phyloP scores from a whole-genome alignment of 257 asterid species.

The Eustoma russellianum region DNA sequence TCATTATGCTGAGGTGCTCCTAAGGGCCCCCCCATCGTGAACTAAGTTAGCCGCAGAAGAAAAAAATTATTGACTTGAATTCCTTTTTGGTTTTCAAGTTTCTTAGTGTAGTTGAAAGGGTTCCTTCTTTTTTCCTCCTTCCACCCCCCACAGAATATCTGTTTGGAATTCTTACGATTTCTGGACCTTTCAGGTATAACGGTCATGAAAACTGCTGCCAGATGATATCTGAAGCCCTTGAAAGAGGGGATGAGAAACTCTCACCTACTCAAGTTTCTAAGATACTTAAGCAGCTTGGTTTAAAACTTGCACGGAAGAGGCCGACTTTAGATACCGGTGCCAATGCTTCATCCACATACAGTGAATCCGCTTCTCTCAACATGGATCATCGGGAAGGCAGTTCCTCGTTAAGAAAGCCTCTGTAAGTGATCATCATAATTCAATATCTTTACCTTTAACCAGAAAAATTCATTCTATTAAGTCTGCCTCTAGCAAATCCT shows the following conservation, averaged over 20 bases:
- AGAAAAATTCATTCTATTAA: too few species aligned
- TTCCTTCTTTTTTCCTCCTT: slow-evolving; percentile 8
- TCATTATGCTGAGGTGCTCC: too few species aligned
- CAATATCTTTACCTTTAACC: slow-evolving; percentile 1
- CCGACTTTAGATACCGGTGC: slow-evolving; percentile 25
- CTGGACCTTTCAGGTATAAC: slow-evolving; percentile 39
- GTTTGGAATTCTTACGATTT: slow-evolving; percentile 6
- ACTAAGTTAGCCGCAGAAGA: too few species aligned
- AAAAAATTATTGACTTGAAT: too few species aligned
- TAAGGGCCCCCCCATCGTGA: too few species aligned
- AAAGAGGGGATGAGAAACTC: slow-evolving; percentile 36
- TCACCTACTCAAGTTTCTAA: slow-evolving; percentile 42
- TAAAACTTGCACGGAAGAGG: slow-evolving; percentile 40
- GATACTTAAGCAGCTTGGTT: slow-evolving; percentile 47
- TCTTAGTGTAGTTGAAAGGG: slow-evolving; percentile 2
- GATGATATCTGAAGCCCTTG: slow-evolving; percentile 59
- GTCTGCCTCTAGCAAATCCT: too few species aligned
- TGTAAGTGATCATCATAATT: slow-evolving; percentile 41
- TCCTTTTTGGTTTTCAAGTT: too few species aligned
- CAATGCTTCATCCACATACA: slow-evolving; percentile 17
- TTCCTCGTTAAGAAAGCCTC: slow-evolving; percentile 37
- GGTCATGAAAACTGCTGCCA: slow-evolving; percentile 44
- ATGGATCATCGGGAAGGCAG: slow-evolving; percentile 21
- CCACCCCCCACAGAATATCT: slow-evolving; percentile 1
- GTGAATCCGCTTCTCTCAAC: slow-evolving; percentile 18